Evolutionary conservation across 352 stramenopile species (phyloP).

Genomic region (Phytophthora fragariae): DNA sequence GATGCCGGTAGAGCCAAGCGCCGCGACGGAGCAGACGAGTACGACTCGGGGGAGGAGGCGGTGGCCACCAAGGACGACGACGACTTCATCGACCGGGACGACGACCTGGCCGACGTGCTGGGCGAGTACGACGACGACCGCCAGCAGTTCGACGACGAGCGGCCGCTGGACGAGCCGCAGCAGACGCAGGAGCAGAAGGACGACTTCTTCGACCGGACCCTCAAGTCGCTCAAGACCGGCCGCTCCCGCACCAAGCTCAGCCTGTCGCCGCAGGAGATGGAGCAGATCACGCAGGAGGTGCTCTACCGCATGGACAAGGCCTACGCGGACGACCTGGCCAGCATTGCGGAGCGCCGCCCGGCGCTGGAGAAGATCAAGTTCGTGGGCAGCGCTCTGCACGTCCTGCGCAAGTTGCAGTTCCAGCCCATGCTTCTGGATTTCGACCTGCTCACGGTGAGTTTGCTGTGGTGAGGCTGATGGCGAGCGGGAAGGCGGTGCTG

Average conservation of each 20-base stretch:
- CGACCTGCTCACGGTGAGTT: conserved; percentile 78
- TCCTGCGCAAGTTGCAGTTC: conserved; percentile 85
- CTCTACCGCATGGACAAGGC: conserved; percentile 92
- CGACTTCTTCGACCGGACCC: conserved; percentile 83
- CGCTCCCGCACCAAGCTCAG: conserved; percentile 76
- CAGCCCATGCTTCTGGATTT: conserved; percentile 91
- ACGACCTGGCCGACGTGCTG: conserved; percentile 85
- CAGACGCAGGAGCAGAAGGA: conserved; percentile 52
- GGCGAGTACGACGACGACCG: conserved; percentile 82
- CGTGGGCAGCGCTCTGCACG: conserved; percentile 70
- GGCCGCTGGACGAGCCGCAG: conserved; percentile 57
- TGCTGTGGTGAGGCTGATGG: not conserved
- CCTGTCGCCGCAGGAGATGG: conserved; percentile 86
- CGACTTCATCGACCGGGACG: conserved; percentile 89
- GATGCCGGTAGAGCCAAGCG: conserved; percentile 25
- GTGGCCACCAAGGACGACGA: conserved; percentile 83
- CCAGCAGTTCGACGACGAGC: conserved; percentile 85
- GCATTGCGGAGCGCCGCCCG: conserved; percentile 63
- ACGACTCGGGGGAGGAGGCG: conserved; percentile 86
- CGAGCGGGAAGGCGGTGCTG: not conserved
- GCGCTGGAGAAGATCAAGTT: conserved; percentile 91
- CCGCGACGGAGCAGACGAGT: conserved; percentile 64
- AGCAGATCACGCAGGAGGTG: conserved; percentile 88
- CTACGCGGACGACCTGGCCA: conserved; percentile 73
- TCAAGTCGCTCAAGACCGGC: conserved; percentile 88